A percentile compares a stretch with the other conserved stretches of the same genome.
These are phyloP conservation scores for Crithidia brevicula DNA, from an alignment of 208 protist genomes.

Conservation along the genomic window DNA sequence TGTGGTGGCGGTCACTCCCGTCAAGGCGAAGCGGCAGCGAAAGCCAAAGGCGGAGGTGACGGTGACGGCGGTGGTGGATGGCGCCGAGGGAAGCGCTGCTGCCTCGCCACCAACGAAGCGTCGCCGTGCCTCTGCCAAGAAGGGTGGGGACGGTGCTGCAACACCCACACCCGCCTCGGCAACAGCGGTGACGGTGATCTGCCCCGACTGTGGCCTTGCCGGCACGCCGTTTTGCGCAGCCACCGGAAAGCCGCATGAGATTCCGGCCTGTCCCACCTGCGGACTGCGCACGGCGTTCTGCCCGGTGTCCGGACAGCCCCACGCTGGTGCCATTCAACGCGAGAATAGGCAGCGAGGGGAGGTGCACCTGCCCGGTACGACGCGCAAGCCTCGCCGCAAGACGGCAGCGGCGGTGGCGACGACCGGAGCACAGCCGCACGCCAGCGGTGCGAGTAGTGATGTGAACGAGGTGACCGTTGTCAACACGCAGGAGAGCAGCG, in stretches of 20 bases:
- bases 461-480: conserved; percentile 28
- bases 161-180: background rate
- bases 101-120: conserved; percentile 10
- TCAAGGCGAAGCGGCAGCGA: background rate
- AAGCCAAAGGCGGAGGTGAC: background rate
- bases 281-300: conserved; percentile 70
- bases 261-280: conserved; percentile 45
- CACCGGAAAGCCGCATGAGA: conserved; percentile 50
- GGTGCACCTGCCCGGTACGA: conserved; percentile 43
- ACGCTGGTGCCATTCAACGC: conserved; percentile 36
- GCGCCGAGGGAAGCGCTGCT: background rate
- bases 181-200: conserved; percentile 11
- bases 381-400: conserved; percentile 10
- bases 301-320: conserved; percentile 62
- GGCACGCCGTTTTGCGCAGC: conserved; percentile 66
- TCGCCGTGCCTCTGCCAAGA: conserved; percentile 15
- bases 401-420: background rate
- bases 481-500: conserved; percentile 19
- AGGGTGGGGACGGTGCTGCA: background rate
- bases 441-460: background rate
- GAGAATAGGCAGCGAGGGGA: conserved; percentile 47
- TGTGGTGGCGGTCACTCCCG: conserved; percentile 3
- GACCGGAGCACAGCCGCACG: conserved; percentile 1
- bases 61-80: background rate
- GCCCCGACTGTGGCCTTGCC: conserved; percentile 60